Conservation (phyloP, 352 stramenopile genomes). For the Ophiocytium majus region DNA sequence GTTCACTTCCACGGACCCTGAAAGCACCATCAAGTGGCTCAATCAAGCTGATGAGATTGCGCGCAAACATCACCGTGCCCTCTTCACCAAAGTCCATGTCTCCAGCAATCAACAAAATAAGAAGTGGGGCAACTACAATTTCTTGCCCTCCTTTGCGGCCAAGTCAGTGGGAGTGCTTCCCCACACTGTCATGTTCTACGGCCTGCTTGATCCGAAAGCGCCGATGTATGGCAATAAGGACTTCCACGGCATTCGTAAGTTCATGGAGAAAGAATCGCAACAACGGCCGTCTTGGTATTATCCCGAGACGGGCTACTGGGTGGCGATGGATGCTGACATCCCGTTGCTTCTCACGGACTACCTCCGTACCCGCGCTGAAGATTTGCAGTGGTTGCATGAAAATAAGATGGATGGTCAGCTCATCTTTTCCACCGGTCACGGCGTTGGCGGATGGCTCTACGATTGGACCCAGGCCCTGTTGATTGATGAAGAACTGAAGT, state of each 20-base stretch:
- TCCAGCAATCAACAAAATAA: background rate
- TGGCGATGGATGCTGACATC: background rate
- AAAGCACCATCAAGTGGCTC: background rate
- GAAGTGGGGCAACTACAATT: slow-evolving; percentile 13
- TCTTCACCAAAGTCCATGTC: background rate
- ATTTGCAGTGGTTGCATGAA: background rate
- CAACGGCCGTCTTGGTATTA: background rate
- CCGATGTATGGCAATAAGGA: slow-evolving; percentile 5
- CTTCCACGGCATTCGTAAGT: background rate
- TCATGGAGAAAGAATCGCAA: background rate
- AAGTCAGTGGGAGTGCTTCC: background rate
- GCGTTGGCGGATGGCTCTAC: background rate
- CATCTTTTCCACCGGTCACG: background rate
- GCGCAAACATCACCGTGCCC: background rate
- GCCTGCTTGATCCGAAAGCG: background rate
- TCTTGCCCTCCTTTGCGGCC: background rate
- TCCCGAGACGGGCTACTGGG: background rate
- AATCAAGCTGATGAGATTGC: slow-evolving; percentile 18
- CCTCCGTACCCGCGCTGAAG: background rate
- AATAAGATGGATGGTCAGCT: background rate
- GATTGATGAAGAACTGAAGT: background rate
- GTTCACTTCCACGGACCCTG: background rate
- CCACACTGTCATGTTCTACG: background rate
- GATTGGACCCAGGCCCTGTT: background rate
- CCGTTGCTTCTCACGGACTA: background rate